A percentile compares a stretch with the other conserved stretches of the same genome.
Evolutionary conservation across 208 protist genomes (phyloP).

Genomic region (Crithidia expoeki): DNA sequence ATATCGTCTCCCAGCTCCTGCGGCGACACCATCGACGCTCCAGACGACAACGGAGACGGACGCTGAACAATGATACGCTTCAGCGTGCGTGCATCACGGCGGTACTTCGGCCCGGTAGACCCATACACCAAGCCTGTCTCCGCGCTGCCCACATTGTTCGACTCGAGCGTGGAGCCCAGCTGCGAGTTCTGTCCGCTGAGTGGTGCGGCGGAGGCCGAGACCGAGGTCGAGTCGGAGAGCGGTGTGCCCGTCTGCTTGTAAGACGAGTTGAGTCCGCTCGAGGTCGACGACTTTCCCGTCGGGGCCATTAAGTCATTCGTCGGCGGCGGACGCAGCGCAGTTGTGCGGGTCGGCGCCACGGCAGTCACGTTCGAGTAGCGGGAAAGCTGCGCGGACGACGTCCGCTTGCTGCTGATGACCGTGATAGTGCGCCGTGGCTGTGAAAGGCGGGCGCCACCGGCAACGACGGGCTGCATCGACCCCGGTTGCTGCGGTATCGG

Average conservation of each 20-base stretch:
- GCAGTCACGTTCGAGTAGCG: conserved; percentile 8
- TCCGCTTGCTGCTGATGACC: conserved; percentile 14
- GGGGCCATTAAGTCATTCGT: background rate
- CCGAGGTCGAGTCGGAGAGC: background rate
- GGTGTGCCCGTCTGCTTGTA: background rate
- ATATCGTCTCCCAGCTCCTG: conserved; percentile 14
- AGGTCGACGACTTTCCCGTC: background rate
- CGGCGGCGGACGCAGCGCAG: background rate
- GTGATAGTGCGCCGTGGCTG: conserved; percentile 10
- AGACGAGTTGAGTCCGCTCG: background rate
- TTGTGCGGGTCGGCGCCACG: conserved; percentile 17
- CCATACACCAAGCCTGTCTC: background rate
- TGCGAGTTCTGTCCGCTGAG: background rate
- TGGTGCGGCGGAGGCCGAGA: background rate
- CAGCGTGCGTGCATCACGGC: conserved; percentile 26
- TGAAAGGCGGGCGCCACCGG: background rate
- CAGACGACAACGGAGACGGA: conserved; percentile 19
- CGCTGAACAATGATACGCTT: conserved; percentile 23
- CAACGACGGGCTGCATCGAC: too few species aligned
- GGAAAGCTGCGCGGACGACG: conserved; percentile 11
- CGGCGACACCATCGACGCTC: conserved; percentile 5
- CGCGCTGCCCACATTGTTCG: background rate
- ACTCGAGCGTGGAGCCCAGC: background rate
- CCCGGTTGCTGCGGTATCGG: background rate
- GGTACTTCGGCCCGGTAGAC: conserved; percentile 14